Evolutionary conservation across 371 early-diverging fungal species (phyloP), one percentile per base, ranked within the genome.

Genomic region (Actinomortierella wolfii): DNA sequence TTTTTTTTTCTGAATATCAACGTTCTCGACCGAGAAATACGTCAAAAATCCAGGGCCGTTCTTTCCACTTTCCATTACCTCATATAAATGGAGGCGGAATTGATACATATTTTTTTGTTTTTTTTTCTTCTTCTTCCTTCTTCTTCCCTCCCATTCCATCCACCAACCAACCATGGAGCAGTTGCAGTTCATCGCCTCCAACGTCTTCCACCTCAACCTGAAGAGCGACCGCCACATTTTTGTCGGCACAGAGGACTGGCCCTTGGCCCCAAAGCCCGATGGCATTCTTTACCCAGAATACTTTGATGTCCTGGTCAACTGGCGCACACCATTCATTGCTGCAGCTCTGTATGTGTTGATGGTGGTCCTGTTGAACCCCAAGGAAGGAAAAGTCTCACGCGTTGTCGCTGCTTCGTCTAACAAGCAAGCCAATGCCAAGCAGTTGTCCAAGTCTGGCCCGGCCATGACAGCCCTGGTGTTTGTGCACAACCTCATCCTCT

Each of bases 401-500:
- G 71, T 76, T 2, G 76, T 70, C 14, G 76, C 76, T 51, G 69
- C 69, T 5, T 65, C 64, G 24, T 66, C 51, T 24, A 24, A 41
- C 8, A 50, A 26, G 3, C 45, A 48, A 17, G 25, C 45, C 2
- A 41, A 56, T 20, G 48, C 65, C 28, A 39, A 59, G 64, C 60
- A 69, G n/a, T 29, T 73, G 20, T 66, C 76, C 3, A 40, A 61
- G 46, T 70, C 71, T 1, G 52, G 64, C 7, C 59, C 76, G 1
- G 54, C 59, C 48, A 70, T 86, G 71, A 83, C 78, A 59, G 67
- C 80, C 2, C 46, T 85, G 25, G 84, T 89, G 44, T 74, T 88
- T 59, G 68, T 79, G 14, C 89, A 89, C 75, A 89, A 89, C 73
- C 58, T 81, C 14, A 65, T 70, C 21, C 67, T 89, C 40, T 81